Evolutionary conservation across 2,329 filamentous ascomycete species (phyloP).

Genomic region (Alternaria brassicicola): DNA sequence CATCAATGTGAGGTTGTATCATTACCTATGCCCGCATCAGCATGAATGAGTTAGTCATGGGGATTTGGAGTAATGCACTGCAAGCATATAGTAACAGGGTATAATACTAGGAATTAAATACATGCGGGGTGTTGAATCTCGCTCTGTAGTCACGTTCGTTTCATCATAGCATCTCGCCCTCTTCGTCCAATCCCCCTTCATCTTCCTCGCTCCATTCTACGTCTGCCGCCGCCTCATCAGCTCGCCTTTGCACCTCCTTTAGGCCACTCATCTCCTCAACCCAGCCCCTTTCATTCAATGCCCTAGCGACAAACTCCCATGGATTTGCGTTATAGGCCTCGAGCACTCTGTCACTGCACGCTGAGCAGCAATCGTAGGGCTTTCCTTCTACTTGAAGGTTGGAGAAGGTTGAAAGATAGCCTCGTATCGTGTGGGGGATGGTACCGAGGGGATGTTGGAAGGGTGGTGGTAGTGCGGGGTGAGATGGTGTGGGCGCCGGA

Average conservation of each 20-base stretch:
- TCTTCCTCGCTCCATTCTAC: constrained; percentile 64
- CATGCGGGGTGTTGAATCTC: not conserved
- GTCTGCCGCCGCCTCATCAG: constrained; percentile 55
- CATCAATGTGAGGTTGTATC: not conserved
- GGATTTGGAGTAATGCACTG: not conserved
- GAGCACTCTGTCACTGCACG: constrained; percentile 74
- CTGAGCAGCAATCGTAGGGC: constrained; percentile 81
- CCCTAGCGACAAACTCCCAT: constrained; percentile 78
- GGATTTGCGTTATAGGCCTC: constrained; percentile 69
- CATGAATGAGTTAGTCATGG: not conserved
- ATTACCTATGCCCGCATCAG: not conserved
- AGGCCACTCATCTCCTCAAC: constrained; percentile 74
- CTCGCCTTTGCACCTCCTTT: constrained; percentile 63
- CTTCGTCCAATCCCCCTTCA: constrained; percentile 59
- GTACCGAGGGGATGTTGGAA: constrained; percentile 69
- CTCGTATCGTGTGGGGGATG: constrained; percentile 80
- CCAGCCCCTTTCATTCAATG: constrained; percentile 76
- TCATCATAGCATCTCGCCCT: constrained; percentile 57
- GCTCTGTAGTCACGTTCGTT: not conserved
- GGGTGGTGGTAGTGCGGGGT: constrained; percentile 41
- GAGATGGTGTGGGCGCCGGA: constrained; percentile 11
- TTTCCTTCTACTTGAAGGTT: constrained; percentile 75
- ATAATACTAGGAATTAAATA: not conserved
- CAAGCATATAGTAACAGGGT: not conserved
- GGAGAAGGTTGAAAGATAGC: constrained; percentile 75